A percentile compares a stretch with the other conserved stretches of the same genome.
These are phyloP conservation scores for Lithospermum erythrorhizon DNA, from an alignment of 257 asterid genomes.

Conservation along the genomic window DNA sequence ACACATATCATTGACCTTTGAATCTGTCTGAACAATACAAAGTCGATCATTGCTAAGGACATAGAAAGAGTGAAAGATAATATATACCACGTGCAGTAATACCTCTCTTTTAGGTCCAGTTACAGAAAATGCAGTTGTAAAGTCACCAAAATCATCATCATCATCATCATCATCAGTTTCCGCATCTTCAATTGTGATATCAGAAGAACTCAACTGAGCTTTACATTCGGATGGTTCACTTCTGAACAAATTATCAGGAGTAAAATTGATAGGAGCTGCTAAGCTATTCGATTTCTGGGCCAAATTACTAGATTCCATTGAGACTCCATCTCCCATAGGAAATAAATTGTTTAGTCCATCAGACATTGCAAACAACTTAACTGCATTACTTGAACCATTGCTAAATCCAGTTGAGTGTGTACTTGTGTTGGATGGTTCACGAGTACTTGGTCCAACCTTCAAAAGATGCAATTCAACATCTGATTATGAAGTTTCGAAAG, in stretches of 20 bases:
- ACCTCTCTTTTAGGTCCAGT: conserved; percentile 36
- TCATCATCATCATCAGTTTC: conserved; percentile 33
- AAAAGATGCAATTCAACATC: conserved; percentile 13
- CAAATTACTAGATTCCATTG: conserved; percentile 22
- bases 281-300: conserved; percentile 23
- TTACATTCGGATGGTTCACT: conserved; percentile 19
- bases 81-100: not conserved
- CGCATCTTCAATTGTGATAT: conserved; percentile 17
- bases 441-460: conserved; percentile 38
- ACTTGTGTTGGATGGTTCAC: conserved; percentile 23
- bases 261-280: conserved; percentile 20
- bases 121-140: conserved; percentile 42
- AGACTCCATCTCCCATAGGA: conserved; percentile 26
- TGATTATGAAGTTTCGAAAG: conserved; percentile 27
- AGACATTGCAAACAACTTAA: conserved; percentile 18
- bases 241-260: conserved; percentile 18
- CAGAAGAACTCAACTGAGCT: conserved; percentile 15
- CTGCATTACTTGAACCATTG: conserved; percentile 20
- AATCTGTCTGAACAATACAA: conserved; percentile 1
- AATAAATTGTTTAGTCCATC: conserved; percentile 27
- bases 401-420: conserved; percentile 20
- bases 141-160: conserved; percentile 54
- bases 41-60: not conserved
- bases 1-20: not conserved
- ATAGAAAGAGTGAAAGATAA: not conserved